These are phyloP conservation scores for Lentinula sp. DNA, from an alignment of 768 basidiomycete genomes.

Conservation along the genomic window DNA sequence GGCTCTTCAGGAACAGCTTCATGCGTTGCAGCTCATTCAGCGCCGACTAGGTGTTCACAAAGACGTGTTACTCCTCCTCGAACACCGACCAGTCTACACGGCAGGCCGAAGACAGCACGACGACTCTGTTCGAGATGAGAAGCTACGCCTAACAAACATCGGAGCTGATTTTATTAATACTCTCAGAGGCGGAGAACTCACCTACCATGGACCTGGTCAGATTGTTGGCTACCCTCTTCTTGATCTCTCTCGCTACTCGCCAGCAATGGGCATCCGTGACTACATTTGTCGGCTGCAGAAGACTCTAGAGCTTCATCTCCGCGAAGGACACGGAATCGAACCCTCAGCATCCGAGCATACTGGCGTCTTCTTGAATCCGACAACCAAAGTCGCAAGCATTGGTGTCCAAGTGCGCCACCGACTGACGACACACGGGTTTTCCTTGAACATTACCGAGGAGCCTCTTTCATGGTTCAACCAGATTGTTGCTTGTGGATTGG, in stretches of 20 bases:
- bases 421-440: constrained; percentile 92
- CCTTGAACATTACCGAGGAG: constrained; percentile 82
- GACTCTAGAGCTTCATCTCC: constrained; percentile 58
- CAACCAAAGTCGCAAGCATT: constrained; percentile 88
- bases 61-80: constrained; percentile 71
- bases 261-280: constrained; percentile 64
- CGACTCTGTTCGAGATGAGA: constrained; percentile 51
- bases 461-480: constrained; percentile 81
- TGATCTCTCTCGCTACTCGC: constrained; percentile 76
- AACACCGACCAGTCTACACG: constrained; percentile 95
- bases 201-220: constrained; percentile 97
- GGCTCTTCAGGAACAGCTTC: constrained; percentile 64
- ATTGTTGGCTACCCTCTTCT: constrained; percentile 93
- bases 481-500: constrained; percentile 88
- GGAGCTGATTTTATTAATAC: constrained; percentile 88
- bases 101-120: constrained; percentile 82
- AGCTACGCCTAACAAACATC: constrained; percentile 54
- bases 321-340: constrained; percentile 50
- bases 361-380: constrained; percentile 80
- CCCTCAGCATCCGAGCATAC: constrained; percentile 71
- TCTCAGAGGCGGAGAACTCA: constrained; percentile 86
- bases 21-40: constrained; percentile 54
- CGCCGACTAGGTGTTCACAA: constrained; percentile 39
- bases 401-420: constrained; percentile 95
- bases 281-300: constrained; percentile 85